Percentiles rank a stretch among this genome's conserved stretches.
These are phyloP conservation scores for Abelmoschus esculentus DNA, from an alignment of 345 rosid genomes.

Conservation along the genomic window DNA sequence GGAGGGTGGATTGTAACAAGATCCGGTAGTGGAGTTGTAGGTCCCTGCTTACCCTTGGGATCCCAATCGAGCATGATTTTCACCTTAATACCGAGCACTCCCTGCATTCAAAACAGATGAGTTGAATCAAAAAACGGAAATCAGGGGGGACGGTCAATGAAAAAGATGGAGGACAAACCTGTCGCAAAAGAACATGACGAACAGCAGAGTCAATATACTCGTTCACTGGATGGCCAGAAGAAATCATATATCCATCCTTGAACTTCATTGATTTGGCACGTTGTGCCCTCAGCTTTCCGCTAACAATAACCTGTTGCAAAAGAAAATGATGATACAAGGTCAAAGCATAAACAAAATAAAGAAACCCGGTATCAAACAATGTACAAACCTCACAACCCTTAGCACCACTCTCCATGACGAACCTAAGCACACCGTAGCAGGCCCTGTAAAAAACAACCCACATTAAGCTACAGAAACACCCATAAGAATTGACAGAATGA, in stretches of 20 bases:
- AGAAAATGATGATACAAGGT: background rate
- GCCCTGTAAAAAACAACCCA: slow-evolving; percentile 36
- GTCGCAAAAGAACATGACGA: slow-evolving; percentile 79
- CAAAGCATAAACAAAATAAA: background rate
- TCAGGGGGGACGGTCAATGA: background rate
- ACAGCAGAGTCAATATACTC: slow-evolving; percentile 87
- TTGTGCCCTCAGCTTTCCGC: slow-evolving; percentile 80
- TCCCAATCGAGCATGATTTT: slow-evolving; percentile 92
- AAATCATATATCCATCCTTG: slow-evolving; percentile 93
- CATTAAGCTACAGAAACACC: background rate
- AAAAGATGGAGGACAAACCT: slow-evolving; percentile 30
- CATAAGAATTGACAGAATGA: background rate
- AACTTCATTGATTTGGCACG: slow-evolving; percentile 95
- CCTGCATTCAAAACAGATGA: slow-evolving; percentile 28
- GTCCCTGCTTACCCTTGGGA: slow-evolving; percentile 77
- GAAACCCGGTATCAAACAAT: no score
- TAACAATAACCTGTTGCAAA: slow-evolving; percentile 62
- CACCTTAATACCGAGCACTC: slow-evolving; percentile 82
- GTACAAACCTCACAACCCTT: slow-evolving; percentile 74
- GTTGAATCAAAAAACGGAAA: background rate
- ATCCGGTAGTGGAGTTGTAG: slow-evolving; percentile 72
- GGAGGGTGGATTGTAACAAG: slow-evolving; percentile 68
- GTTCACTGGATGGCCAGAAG: slow-evolving; percentile 85
- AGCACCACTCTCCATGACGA: slow-evolving; percentile 86
- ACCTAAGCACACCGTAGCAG: slow-evolving; percentile 80